A percentile compares a stretch with the other conserved stretches of the same genome.
These are phyloP conservation scores for Fusarium abutilonis DNA, from an alignment of 2,329 filamentous ascomycete genomes.

Conservation along the genomic window DNA sequence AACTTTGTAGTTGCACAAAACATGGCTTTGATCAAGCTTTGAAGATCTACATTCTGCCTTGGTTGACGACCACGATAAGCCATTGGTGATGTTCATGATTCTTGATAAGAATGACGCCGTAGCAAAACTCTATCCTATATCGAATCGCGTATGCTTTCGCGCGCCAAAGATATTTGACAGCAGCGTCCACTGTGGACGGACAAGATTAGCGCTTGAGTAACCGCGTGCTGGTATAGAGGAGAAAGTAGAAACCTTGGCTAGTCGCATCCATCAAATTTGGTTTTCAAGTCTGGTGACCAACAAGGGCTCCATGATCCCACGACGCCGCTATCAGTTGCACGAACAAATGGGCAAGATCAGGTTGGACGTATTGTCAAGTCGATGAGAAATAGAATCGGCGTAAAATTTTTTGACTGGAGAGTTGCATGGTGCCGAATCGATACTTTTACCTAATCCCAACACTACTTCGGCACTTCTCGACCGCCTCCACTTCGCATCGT, in stretches of 20 bases:
- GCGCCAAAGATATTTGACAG: constrained; percentile 13
- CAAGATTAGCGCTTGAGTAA: constrained; percentile 21
- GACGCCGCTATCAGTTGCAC: constrained; percentile 42
- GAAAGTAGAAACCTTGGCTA: no score
- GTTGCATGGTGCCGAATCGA: constrained; percentile 38
- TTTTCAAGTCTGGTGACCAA: constrained; percentile 44
- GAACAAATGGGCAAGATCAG: constrained; percentile 41
- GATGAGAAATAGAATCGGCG: constrained; percentile 49
- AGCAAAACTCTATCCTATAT: constrained; percentile 8
- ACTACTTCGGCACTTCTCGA: constrained; percentile 45
- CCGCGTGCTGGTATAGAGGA: constrained; percentile 8
- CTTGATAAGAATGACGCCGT: constrained; percentile 4
- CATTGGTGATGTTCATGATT: not conserved
- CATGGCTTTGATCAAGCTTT: not conserved
- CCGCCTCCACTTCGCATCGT: constrained; percentile 42
- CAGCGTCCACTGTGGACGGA: constrained; percentile 2
- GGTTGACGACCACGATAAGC: constrained; percentile 5
- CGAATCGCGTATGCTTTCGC: constrained; percentile 11
- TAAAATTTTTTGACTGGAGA: constrained; percentile 52
- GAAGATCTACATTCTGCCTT: not conserved
- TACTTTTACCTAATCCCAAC: constrained; percentile 53
- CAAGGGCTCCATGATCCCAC: constrained; percentile 40
- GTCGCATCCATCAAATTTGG: constrained; percentile 18
- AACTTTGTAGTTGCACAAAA: constrained; percentile 9
- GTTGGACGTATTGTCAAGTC: constrained; percentile 41